phyloP scores from a whole-genome alignment of 257 asterid genomes.

The Agastache rugosa region DNA sequence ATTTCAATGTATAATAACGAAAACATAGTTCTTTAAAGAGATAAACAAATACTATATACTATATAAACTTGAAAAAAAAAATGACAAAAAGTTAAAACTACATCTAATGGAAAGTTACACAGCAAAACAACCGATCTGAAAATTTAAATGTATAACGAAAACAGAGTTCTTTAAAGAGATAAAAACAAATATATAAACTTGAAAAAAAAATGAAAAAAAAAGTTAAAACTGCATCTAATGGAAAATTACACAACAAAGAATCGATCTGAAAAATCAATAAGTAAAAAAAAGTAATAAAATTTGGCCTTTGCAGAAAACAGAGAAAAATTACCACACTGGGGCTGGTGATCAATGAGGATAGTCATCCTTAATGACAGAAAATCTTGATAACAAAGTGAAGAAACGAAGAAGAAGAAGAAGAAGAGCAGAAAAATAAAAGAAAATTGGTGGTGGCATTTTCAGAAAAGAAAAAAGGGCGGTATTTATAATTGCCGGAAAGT shows the following conservation, averaged over 20 bases:
- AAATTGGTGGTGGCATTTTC: constrained; percentile 29
- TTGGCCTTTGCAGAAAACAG: not conserved
- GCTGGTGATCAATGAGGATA: constrained; percentile 56
- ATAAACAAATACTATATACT: not conserved
- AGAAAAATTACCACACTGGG: constrained; percentile 53
- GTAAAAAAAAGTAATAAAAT: not conserved
- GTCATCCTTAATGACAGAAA: constrained; percentile 53
- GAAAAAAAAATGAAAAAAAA: not conserved
- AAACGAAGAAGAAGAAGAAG: not conserved
- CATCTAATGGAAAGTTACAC: not conserved
- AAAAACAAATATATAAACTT: not conserved
- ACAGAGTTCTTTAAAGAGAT: not conserved
- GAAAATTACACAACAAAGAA: not conserved
- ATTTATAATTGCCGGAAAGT: constrained; percentile 88
- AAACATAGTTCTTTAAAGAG: not conserved
- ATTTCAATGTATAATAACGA: not conserved
- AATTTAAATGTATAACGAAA: not conserved
- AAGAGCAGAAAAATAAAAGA: not conserved
- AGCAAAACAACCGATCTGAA: not conserved
- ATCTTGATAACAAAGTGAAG: not conserved
- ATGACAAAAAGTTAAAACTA: not conserved
- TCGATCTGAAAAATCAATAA: not conserved
- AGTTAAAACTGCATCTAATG: too few relatives aligned
- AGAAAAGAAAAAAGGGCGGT: constrained; percentile 34
- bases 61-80: constrained; percentile 4